Evolutionary conservation across 2,329 filamentous ascomycete genomes (phyloP).

Genomic region (Diplocarpon rosae): DNA sequence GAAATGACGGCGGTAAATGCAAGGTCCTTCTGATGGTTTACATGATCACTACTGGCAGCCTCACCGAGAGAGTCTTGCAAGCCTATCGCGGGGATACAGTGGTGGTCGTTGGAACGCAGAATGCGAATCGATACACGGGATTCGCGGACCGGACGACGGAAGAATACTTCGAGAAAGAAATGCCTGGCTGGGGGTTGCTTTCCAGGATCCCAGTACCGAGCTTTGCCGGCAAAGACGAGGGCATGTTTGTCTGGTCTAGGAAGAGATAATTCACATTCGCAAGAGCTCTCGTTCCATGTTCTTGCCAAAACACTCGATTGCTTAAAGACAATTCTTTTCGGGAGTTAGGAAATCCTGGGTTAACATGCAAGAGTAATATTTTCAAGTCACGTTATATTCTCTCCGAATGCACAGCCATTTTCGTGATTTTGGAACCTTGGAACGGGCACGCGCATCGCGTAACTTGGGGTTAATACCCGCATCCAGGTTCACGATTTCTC

Average conservation of each 20-base stretch:
- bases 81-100: constrained; percentile 53
- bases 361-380: too few species aligned
- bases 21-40: constrained; percentile 61
- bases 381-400: too few species aligned
- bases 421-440: too few species aligned
- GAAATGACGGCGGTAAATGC: constrained; percentile 38
- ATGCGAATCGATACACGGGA: constrained; percentile 61
- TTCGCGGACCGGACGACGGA: constrained; percentile 54
- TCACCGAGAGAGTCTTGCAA: constrained; percentile 50
- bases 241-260: constrained; percentile 22
- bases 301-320: too few species aligned
- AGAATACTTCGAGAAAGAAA: constrained; percentile 51
- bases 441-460: too few species aligned
- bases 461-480: too few species aligned
- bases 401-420: too few species aligned
- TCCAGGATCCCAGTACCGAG: constrained; percentile 59
- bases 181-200: constrained; percentile 45
- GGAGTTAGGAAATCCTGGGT: too few species aligned
- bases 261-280: not conserved
- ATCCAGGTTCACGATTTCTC: too few species aligned
- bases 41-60: constrained; percentile 52
- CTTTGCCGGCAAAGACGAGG: constrained; percentile 70
- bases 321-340: too few species aligned
- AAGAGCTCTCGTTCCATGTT: too few species aligned
- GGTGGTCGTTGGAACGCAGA: constrained; percentile 66